A percentile compares a stretch with the other conserved stretches of the same genome.
These are phyloP conservation scores for Apocynum venetum DNA, from an alignment of 257 asterid species.

Conservation along the genomic window DNA sequence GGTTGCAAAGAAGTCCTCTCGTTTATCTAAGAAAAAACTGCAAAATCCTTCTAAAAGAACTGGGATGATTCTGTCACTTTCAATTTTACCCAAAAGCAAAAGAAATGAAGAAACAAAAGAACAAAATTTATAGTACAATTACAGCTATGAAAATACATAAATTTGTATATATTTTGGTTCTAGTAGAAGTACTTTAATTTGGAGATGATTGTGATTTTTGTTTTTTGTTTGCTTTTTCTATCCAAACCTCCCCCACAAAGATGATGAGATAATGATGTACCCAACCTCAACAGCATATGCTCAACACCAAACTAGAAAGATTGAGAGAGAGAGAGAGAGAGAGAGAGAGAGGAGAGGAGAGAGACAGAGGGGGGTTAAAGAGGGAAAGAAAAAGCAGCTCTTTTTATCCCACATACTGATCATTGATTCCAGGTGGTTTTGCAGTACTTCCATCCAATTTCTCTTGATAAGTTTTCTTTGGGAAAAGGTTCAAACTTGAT, in stretches of 20 bases:
- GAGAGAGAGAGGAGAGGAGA: constrained; percentile 13
- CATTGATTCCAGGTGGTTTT: constrained; percentile 67
- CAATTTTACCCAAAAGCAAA: constrained; percentile 10
- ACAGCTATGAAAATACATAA: constrained; percentile 13
- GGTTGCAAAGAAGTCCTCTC: not conserved
- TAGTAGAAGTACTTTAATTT: constrained; percentile 5
- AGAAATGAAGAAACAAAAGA: constrained; percentile 4
- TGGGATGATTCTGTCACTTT: constrained; percentile 12
- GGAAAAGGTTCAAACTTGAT: constrained; percentile 38
- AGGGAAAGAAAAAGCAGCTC: constrained; percentile 28
- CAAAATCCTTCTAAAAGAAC: not conserved
- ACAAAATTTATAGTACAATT: constrained; percentile 1
- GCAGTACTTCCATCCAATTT: constrained; percentile 31
- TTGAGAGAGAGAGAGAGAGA: constrained; percentile 19
- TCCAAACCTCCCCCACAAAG: constrained; percentile 33
- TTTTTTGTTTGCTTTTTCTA: constrained; percentile 18
- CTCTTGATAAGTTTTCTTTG: constrained; percentile 28
- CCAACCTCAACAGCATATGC: constrained; percentile 44
- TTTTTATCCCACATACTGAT: constrained; percentile 40
- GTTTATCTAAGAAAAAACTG: not conserved
- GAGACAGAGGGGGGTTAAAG: constrained; percentile 8
- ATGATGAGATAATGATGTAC: constrained; percentile 78
- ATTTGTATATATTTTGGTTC: not conserved
- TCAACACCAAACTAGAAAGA: constrained; percentile 19
- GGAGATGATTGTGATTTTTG: constrained; percentile 13